Conservation (phyloP, 2,329 filamentous ascomycete species). For the Neofusicoccum parvum region DNA sequence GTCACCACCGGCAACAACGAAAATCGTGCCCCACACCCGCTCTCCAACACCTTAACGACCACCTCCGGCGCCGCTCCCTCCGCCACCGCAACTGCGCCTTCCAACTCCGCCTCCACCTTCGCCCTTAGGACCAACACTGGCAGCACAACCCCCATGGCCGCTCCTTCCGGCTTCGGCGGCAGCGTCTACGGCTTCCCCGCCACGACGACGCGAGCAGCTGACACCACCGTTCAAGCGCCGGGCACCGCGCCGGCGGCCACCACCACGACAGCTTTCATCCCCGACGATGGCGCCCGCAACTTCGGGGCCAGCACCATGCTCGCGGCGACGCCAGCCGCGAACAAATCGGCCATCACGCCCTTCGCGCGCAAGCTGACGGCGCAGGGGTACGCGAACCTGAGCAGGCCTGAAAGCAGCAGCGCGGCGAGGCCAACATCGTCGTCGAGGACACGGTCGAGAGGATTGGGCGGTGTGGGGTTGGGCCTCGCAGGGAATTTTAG, state of each 20-base stretch:
- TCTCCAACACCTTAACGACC: not conserved
- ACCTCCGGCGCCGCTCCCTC: constrained; percentile 26
- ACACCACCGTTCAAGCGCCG: not conserved
- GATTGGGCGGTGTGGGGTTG: not conserved
- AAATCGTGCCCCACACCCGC: not conserved
- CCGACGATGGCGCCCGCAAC: not conserved
- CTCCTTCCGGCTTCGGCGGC: not conserved
- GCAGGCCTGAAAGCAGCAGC: not conserved
- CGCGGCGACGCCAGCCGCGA: constrained; percentile 17
- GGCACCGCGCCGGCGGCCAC: constrained; percentile 7
- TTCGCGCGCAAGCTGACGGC: constrained; percentile 41
- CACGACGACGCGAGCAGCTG: not conserved
- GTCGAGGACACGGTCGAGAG: not conserved
- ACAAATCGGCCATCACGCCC: constrained; percentile 41
- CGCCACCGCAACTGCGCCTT: constrained; percentile 29
- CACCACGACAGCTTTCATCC: not conserved
- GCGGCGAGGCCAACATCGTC: not conserved
- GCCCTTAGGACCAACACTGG: constrained; percentile 9
- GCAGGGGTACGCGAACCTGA: constrained; percentile 27
- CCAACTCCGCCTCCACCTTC: constrained; percentile 11
- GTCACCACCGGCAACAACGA: not conserved
- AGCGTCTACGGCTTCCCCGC: not conserved
- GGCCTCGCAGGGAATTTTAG: constrained; percentile 16
- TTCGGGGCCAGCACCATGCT: constrained; percentile 13
- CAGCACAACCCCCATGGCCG: constrained; percentile 13